Evolutionary conservation across 1,284 basidiomycete genomes (phyloP).

Genomic region (Pascua sp.): DNA sequence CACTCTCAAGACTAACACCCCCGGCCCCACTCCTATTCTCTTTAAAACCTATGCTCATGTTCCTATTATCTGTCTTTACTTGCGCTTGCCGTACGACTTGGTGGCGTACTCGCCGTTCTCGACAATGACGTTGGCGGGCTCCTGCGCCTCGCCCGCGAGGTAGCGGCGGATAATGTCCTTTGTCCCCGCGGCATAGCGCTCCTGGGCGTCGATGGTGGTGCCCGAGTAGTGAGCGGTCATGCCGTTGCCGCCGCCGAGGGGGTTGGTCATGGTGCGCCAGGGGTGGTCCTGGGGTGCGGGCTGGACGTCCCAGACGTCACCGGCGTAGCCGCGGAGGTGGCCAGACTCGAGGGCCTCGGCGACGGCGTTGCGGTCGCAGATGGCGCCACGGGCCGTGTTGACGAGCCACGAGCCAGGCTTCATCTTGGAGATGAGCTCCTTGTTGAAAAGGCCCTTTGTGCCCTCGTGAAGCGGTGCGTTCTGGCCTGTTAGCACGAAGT

Average conservation of each 20-base stretch:
- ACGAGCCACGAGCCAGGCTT: slow-evolving; percentile 87
- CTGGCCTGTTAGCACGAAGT: too few species aligned
- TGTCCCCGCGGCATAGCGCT: slow-evolving; percentile 77
- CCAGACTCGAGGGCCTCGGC: slow-evolving; percentile 73
- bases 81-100: slow-evolving; percentile 15
- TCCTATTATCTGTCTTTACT: background rate
- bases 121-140: slow-evolving; percentile 77
- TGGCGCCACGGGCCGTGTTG: slow-evolving; percentile 91
- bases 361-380: slow-evolving; percentile 79
- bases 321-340: slow-evolving; percentile 67
- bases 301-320: slow-evolving; percentile 73
- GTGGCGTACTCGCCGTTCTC: slow-evolving; percentile 53
- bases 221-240: slow-evolving; percentile 64
- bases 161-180: slow-evolving; percentile 78
- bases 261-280: slow-evolving; percentile 80
- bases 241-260: slow-evolving; percentile 72
- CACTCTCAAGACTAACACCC: too few species aligned
- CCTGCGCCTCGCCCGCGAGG: slow-evolving; percentile 64
- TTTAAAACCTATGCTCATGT: too few species aligned
- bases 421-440: slow-evolving; percentile 79
- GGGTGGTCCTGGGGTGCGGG: slow-evolving; percentile 80
- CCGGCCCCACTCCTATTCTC: too few species aligned
- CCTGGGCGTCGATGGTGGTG: slow-evolving; percentile 88
- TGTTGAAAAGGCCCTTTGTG: slow-evolving; percentile 75
- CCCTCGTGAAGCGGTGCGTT: slow-evolving; percentile 91